Evolutionary conservation across 345 rosid species (phyloP), one percentile per base, ranked within the genome.

Genomic region (Populus tremula): DNA sequence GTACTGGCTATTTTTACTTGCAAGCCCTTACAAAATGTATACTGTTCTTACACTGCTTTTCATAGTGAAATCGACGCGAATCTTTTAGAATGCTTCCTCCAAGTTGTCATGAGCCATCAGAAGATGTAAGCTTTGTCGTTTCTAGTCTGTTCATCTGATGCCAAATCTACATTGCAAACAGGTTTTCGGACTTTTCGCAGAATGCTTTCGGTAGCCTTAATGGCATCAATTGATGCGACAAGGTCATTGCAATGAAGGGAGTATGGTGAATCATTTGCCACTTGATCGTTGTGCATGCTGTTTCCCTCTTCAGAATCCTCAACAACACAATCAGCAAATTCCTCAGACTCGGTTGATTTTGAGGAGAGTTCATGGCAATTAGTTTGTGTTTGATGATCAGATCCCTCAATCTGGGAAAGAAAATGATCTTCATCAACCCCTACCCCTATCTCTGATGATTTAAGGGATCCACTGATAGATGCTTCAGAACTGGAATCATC

Each of bases 271-370:
- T n/a, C 27, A 21, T 21, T n/a, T 21, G 62, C 25, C 62, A n/a
- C 62, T 2, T 56, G 63, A 6, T 56, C 81, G 12, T 76, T 77
- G 10, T 62, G 69, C 53, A 13, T 27, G 31, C 10, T 36, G 45
- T 3, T 69, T 43, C 36, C 61, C 41, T 82, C 88, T 39, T 62
- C 45, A 23, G 84, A 86, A 74, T 83, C 85, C 45, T 83, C 82
- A 65, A 86, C 74, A 13, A 83, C 38, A 73, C 27, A 67, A 41
- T 36, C 72, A 36, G 67, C 67, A 56, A 71, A 50, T 36, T 63
- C 70, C 47, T 67, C 81, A 23, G 29, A 41, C 2, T 63, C 18
- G 50, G 59, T 67, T 67, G 63, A 56, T n/a, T n/a, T 56, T 56
- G 83, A 64, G 66, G 74, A 69, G 80, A 56, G 56, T 16, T 76